These are phyloP conservation scores for Solanum aculeatissimum DNA, from an alignment of 305 asterid genomes.

Conservation along the genomic window DNA sequence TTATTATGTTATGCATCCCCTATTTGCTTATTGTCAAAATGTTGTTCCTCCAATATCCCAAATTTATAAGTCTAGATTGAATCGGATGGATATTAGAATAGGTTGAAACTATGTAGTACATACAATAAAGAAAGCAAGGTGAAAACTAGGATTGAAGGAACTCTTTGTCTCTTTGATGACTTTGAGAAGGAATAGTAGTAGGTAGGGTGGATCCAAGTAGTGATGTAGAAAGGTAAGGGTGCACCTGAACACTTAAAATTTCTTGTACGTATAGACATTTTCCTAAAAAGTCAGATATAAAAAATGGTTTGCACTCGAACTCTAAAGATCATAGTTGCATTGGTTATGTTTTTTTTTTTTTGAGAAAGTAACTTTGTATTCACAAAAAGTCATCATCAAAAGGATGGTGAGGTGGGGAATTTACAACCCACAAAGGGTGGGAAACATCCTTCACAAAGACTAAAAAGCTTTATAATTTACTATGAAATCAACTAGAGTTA, in stretches of 20 bases:
- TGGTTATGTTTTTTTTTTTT: background rate
- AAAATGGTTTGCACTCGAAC: background rate
- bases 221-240: background rate
- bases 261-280: background rate
- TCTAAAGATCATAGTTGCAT: background rate
- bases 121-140: background rate
- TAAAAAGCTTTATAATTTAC: no score
- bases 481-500: no score
- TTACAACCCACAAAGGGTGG: no score
- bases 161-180: background rate
- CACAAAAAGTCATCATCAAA: no score
- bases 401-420: no score
- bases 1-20: background rate
- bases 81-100: background rate
- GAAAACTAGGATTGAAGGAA: background rate
- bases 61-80: background rate
- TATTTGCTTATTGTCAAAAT: background rate
- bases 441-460: no score
- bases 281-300: background rate
- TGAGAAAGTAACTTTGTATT: no score
- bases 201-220: background rate
- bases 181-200: background rate
- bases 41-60: background rate
- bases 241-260: background rate
- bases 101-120: background rate